phyloP scores from a whole-genome alignment of 176 grass and related monocot genomes.

The Poa pratensis region DNA sequence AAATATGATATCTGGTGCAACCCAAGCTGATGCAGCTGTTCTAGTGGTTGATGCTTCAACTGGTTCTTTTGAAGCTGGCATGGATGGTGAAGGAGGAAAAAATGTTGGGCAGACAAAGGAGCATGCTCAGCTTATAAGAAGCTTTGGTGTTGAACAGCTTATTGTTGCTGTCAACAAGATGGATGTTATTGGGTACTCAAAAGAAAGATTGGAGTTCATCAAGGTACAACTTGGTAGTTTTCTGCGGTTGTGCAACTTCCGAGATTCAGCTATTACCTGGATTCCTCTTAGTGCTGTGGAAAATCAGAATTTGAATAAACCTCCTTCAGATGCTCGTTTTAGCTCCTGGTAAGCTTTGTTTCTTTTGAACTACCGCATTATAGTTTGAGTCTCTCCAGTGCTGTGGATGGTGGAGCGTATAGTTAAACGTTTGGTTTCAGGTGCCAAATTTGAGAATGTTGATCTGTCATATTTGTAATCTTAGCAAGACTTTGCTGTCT shows the following conservation, averaged over 20 bases:
- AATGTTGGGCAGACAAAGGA: constrained; percentile 94
- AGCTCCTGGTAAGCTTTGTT: constrained; percentile 71
- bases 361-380: background rate
- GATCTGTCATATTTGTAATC: constrained; percentile 27
- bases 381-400: background rate
- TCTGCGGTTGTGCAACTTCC: constrained; percentile 79
- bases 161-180: constrained; percentile 95
- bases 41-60: constrained; percentile 91
- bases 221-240: constrained; percentile 79
- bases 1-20: constrained; percentile 98
- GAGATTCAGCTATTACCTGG: constrained; percentile 78
- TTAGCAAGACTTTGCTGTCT: constrained; percentile 1
- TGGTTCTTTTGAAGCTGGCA: constrained; percentile 96
- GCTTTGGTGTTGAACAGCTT: constrained; percentile 95
- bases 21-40: constrained; percentile 95
- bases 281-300: constrained; percentile 87
- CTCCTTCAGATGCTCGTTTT: constrained; percentile 70
- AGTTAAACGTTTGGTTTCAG: background rate
- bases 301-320: constrained; percentile 81
- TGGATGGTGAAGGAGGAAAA: constrained; percentile 79
- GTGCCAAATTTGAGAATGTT: constrained; percentile 16
- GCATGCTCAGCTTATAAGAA: constrained; percentile 90
- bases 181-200: constrained; percentile 83
- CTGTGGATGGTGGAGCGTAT: background rate
- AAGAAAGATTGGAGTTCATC: constrained; percentile 91